Evolutionary conservation across 2,329 filamentous ascomycete genomes (phyloP).

Genomic region (Clarireedia paspali): DNA sequence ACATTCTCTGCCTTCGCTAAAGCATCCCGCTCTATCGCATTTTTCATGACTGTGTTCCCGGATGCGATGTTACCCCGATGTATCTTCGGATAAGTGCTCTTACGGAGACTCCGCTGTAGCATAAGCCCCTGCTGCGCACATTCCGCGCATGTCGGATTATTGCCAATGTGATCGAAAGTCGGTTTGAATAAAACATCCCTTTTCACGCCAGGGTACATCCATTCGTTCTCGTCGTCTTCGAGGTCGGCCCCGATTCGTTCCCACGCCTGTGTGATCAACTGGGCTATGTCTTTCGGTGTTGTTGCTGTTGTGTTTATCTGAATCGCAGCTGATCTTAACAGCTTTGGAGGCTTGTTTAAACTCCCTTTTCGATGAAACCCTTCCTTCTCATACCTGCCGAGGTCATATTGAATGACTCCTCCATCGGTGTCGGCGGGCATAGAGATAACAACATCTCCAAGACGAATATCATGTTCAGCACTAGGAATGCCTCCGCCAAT

Average conservation of each 20-base stretch:
- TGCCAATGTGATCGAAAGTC: slow-evolving; percentile 16
- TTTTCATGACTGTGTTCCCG: slow-evolving; percentile 3
- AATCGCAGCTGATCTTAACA: neutral
- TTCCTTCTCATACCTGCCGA: slow-evolving; percentile 9
- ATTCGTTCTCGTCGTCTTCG: neutral
- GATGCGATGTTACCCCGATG: slow-evolving; percentile 1
- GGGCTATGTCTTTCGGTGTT: neutral
- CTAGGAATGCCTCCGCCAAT: slow-evolving; percentile 29
- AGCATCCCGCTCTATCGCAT: neutral
- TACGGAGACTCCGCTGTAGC: neutral
- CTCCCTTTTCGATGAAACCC: slow-evolving; percentile 9
- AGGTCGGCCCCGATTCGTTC: neutral
- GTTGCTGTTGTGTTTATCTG: neutral
- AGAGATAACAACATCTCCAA: slow-evolving; percentile 13
- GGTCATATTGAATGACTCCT: slow-evolving; percentile 15
- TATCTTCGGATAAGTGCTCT: slow-evolving; percentile 31
- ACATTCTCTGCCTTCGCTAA: neutral
- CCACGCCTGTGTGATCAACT: neutral
- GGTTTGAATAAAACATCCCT: slow-evolving; percentile 20
- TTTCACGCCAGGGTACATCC: slow-evolving; percentile 1
- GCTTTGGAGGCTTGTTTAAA: slow-evolving; percentile 10
- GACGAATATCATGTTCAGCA: slow-evolving; percentile 12
- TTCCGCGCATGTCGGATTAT: neutral
- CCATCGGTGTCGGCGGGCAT: slow-evolving; percentile 3
- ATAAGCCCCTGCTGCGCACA: neutral